phyloP scores from a whole-genome alignment of 441 rosid species.

The Rhodomyrtus psidioides region DNA sequence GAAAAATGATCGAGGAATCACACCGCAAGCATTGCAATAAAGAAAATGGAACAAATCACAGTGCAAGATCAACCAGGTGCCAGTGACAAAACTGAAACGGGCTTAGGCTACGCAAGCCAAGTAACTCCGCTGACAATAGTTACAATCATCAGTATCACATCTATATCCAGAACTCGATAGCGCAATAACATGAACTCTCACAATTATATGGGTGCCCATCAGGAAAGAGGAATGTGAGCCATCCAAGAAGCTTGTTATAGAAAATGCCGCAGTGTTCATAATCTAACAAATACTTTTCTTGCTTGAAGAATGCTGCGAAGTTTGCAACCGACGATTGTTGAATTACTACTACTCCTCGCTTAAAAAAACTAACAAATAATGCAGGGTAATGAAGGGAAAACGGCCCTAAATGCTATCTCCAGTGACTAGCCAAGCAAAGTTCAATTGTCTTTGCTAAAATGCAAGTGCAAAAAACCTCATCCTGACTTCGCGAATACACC shows the following conservation, averaged over 20 bases:
- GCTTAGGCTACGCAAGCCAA: neutral
- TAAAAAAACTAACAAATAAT: neutral
- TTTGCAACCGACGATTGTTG: neutral
- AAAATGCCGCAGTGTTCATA: neutral
- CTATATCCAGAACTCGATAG: neutral
- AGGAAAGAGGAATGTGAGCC: neutral
- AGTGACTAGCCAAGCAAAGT: neutral
- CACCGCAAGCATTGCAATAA: neutral
- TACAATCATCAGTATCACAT: neutral
- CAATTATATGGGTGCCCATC: neutral
- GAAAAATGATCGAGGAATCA: neutral
- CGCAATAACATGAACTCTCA: neutral
- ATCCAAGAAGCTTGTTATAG: neutral
- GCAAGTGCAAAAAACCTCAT: neutral
- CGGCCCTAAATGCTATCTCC: neutral
- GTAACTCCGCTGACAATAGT: neutral
- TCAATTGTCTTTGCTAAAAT: neutral
- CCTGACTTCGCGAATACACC: neutral
- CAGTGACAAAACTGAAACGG: neutral
- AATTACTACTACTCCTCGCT: neutral
- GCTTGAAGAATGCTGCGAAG: neutral
- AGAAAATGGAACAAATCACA: neutral
- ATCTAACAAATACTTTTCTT: neutral
- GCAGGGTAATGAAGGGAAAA: neutral
- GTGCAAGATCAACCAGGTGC: neutral